These are phyloP conservation scores for Bacidia rubella DNA, from an alignment of 495 filamentous ascomycete genomes.

Conservation along the genomic window DNA sequence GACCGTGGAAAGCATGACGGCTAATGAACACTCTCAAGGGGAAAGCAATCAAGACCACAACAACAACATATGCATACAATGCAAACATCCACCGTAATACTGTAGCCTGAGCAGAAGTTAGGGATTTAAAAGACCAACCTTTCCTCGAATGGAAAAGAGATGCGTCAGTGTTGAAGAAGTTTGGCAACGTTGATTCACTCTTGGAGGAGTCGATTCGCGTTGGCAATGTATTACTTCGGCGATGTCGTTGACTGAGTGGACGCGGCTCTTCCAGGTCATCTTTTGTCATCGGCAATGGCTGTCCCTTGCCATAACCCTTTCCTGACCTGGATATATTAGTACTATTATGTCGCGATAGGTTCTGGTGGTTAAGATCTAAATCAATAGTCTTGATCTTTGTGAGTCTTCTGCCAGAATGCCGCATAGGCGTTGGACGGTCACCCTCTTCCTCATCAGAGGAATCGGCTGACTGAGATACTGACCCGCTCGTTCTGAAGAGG, in stretches of 20 bases:
- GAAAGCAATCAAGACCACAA: slow-evolving; percentile 49
- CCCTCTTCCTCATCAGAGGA: not conserved
- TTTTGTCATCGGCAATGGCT: not conserved
- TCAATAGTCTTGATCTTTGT: not conserved
- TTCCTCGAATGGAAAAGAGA: not conserved
- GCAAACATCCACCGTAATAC: slow-evolving; percentile 76
- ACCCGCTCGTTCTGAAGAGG: not conserved
- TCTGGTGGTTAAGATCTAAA: not conserved
- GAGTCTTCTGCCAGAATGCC: not conserved
- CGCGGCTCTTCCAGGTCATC: not conserved
- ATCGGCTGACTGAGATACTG: not conserved
- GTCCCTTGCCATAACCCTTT: not conserved
- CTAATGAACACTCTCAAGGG: slow-evolving; percentile 58
- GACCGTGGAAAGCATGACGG: slow-evolving; percentile 47
- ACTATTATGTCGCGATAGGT: not conserved
- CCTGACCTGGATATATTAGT: not conserved
- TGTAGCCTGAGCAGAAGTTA: slow-evolving; percentile 66
- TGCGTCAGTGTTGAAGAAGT: not conserved
- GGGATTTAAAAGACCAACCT: slow-evolving; percentile 43
- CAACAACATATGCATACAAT: slow-evolving; percentile 54
- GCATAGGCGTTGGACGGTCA: not conserved
- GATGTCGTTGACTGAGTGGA: slow-evolving; percentile 3
- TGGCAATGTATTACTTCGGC: slow-evolving; percentile 17
- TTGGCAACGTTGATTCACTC: not conserved
- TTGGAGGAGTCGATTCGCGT: slow-evolving; percentile 4